These are phyloP conservation scores for Cryptosporidium andersoni DNA, from an alignment of 169 alveolate genomes.

Conservation along the genomic window DNA sequence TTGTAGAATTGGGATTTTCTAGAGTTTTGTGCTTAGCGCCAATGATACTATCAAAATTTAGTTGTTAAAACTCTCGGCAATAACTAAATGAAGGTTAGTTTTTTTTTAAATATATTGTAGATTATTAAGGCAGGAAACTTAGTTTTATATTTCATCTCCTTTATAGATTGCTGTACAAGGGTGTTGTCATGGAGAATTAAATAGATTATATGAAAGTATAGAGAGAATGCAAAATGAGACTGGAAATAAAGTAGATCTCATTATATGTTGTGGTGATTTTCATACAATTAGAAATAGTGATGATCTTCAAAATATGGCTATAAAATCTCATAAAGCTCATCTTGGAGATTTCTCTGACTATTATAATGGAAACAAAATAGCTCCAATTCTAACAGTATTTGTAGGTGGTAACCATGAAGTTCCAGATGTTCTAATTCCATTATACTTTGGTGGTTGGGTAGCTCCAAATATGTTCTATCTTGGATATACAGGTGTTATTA, in stretches of 20 bases:
- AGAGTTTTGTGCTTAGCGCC: too few species aligned
- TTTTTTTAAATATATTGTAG: not conserved
- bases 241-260: constrained; percentile 87
- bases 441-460: constrained; percentile 98
- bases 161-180: constrained; percentile 92
- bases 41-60: too few species aligned
- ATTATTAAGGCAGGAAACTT: not conserved
- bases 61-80: not conserved
- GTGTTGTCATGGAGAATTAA: constrained; percentile 95
- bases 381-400: constrained; percentile 93
- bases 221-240: constrained; percentile 80
- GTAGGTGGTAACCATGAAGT: constrained; percentile 99
- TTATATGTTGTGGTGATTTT: constrained; percentile 97
- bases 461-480: constrained; percentile 95
- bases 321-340: constrained; percentile 87
- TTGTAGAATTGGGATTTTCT: too few species aligned
- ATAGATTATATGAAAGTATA: constrained; percentile 82
- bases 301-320: constrained; percentile 89
- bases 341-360: constrained; percentile 91
- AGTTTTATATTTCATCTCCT: not conserved
- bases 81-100: constrained; percentile 37
- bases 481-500: constrained; percentile 93
- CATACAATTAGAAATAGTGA: constrained; percentile 88
- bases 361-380: constrained; percentile 84
- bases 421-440: constrained; percentile 89